Conservation (phyloP, 1,284 basidiomycete genomes). For the Boletus coffeatus region DNA sequence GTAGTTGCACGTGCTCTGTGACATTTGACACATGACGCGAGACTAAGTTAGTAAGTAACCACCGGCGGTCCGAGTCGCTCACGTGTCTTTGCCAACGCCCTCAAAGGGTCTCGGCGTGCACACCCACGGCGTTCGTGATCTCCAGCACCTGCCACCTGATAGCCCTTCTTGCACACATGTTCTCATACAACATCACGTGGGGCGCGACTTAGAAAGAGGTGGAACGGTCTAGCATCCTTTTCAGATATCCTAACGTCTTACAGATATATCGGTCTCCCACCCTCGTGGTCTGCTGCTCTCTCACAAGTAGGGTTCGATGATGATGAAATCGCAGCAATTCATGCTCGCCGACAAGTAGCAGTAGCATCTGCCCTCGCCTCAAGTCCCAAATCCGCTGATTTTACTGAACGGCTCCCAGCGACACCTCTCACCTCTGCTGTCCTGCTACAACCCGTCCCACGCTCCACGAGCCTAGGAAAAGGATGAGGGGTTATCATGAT, state of each 20-base stretch:
- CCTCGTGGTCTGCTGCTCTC: conserved; percentile 62
- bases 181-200: conserved; percentile 85
- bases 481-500: conserved; percentile 7
- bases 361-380: conserved; percentile 31
- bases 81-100: too few relatives aligned
- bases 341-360: conserved; percentile 43
- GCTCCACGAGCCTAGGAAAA: conserved; percentile 19
- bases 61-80: too few relatives aligned
- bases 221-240: conserved; percentile 43
- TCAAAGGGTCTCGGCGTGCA: too few relatives aligned
- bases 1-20: too few relatives aligned
- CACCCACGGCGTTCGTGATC: too few relatives aligned
- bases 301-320: conserved; percentile 55
- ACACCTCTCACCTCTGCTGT: conserved; percentile 27
- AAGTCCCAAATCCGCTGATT: conserved; percentile 24
- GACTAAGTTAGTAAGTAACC: too few relatives aligned
- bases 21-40: too few relatives aligned
- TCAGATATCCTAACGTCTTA: conserved; percentile 3
- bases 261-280: conserved; percentile 64
- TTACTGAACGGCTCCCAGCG: conserved; percentile 26
- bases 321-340: conserved; percentile 62
- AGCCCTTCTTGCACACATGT: conserved; percentile 72
- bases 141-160: conserved; percentile 43
- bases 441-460: conserved; percentile 30
- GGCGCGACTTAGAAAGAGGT: conserved; percentile 76